Percentiles rank a stretch among this genome's conserved stretches.
phyloP scores from a whole-genome alignment of 176 grass and related monocot species.

The Oropetium thomaeum region DNA sequence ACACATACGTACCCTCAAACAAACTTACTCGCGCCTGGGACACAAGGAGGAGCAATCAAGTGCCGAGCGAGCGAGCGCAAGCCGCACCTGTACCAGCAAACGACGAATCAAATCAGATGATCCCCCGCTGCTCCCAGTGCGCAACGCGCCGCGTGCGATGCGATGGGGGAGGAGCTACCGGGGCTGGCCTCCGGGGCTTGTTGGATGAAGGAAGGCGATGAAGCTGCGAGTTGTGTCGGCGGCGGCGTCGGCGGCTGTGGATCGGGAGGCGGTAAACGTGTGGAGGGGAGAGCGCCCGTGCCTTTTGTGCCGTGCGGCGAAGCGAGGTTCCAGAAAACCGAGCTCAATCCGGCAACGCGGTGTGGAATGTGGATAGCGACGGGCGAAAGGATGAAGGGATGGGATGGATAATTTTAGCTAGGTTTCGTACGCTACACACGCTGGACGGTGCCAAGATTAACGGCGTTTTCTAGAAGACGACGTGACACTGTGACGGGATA shows the following conservation, averaged over 20 bases:
- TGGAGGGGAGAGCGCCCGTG: constrained; percentile 28
- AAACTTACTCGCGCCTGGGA: too few species aligned
- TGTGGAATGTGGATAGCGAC: constrained; percentile 15
- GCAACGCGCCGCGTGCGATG: background rate
- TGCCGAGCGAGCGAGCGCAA: background rate
- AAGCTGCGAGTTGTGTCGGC: constrained; percentile 17
- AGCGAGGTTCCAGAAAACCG: constrained; percentile 38
- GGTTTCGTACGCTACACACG: background rate
- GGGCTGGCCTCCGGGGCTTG: background rate
- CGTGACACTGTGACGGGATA: background rate
- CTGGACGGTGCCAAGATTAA: background rate
- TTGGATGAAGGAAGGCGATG: background rate
- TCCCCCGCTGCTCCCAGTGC: background rate
- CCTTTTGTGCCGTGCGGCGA: constrained; percentile 40
- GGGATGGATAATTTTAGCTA: constrained; percentile 27
- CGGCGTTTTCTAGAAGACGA: constrained; percentile 41
- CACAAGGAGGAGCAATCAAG: background rate
- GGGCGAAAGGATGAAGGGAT: background rate
- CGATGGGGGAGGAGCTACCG: background rate
- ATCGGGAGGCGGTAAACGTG: constrained; percentile 37
- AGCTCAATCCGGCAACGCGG: constrained; percentile 30
- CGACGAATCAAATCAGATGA: background rate
- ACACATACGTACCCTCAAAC: too few species aligned
- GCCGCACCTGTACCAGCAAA: background rate
- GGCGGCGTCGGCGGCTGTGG: background rate